Evolutionary conservation across 2,329 filamentous ascomycete species (phyloP), one percentile per base, ranked within the genome.

Genomic region (Scortechinia acanthostroma): DNA sequence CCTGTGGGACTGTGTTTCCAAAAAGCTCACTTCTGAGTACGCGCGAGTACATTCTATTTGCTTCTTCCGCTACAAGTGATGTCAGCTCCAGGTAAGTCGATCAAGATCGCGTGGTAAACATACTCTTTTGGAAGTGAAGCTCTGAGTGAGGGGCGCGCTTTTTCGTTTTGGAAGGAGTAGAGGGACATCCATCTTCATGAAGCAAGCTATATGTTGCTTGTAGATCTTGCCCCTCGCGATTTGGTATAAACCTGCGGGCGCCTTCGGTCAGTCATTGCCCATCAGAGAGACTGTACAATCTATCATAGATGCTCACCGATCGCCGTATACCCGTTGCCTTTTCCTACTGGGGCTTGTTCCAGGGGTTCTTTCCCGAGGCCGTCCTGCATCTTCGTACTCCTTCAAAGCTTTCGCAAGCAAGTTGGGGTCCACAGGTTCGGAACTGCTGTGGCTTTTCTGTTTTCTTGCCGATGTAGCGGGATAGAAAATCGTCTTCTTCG

Each of bases 321-420:
- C 51, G 28, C 47, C 47, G 45, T 53, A 53, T 25, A 53, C 48
- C 46, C 51, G 40, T 43, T 53, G 52, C 30, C 52, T 45, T 45
- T 53, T 53, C 47, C 52, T 46, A 37, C 51, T 51, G n/a, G 52
- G 52, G 20, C 49, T 51, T 35, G 52, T 48, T 28, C 48, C 49
- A n/a, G 50, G 51, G 21, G 52, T 52, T 42, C 46, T 40, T 19
- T 40, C 35, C 6, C 35, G 35, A 19, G 13, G 35, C 10, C n/a
- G 25, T 40, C 35, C 35, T 6, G 35, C 35, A 6, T 40, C 48
- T 23, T 52, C 51, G 42, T 50, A 48, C 44, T 52, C 50, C 22
- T 44, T 48, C 40, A 52, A 22, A 19, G 51, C 51, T n/a, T 47
- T 49, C 42, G 48, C 46, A 21, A 52, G 43, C 10, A 15, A 6